Base-by-base conservation (phyloP, 2,329 filamentous ascomycete species). In the Alternaria sp. region DNA sequence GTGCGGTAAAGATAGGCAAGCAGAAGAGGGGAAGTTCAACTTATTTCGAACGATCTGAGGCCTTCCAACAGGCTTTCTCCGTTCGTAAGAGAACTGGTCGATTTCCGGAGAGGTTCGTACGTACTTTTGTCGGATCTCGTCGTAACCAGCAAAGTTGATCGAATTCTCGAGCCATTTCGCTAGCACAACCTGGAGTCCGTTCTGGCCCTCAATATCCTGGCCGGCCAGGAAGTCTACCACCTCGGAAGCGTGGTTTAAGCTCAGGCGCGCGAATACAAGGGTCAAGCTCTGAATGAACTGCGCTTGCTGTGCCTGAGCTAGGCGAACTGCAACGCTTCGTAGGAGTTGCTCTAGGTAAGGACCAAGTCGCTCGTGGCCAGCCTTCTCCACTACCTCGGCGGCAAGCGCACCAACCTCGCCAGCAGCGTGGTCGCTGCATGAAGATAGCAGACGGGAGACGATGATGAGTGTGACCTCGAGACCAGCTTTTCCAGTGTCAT, bases 151-250 rank as follows among this genome's bases (percentile, higher is more conserved):
- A 79, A 99, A 99, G 77, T 90, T 96, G 77, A 96, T 86, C 4
- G 93, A 97, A 78, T 98, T 97, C 80, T 98, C 95, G 1, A 99
- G 83, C 95, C 95, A 99, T 79, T 98, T 97, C 78, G 88, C 85
- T 66, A 98, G 81, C 3, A 99, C 95, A 24, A 97, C 88, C 63
- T 93, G 87, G 7, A 99, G 81, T n/a, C 93, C 95, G 71, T 85
- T 96, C 72, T 90, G 84, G 17, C 88, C 89, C 46, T 87, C 86
- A 65, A 98, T 90, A 67, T 92, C 86, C 62, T 97, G 89, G 71
- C 92, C 89, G 60, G 90, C 90, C 31, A 99, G 83, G 80, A 99
- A 99, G 54, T 95, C 89, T 13, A 98, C 90, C 2, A 99, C 93
- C 70, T 98, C 95, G 24, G 88, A 87, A 9, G 94, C 90, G 46